A percentile compares a stretch with the other conserved stretches of the same genome.
Conservation (phyloP, 495 filamentous ascomycete genomes). For the Neurospora cerealis region DNA sequence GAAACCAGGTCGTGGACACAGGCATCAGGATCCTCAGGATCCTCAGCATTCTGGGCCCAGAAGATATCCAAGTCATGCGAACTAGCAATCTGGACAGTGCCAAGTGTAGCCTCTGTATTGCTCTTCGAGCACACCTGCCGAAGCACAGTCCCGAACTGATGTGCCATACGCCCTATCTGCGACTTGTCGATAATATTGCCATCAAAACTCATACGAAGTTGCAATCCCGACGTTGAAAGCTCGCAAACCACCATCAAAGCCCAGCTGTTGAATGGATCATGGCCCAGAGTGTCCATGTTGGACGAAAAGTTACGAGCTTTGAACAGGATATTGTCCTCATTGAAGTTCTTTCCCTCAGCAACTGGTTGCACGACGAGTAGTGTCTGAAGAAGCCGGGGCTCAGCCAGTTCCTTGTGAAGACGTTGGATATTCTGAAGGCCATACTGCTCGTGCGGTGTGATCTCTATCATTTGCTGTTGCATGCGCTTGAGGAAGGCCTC, state of each 20-base stretch:
- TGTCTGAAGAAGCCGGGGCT: not conserved
- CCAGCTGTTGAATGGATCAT: not conserved
- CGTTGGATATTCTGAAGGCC: not conserved
- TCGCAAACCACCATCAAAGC: constrained; percentile 27
- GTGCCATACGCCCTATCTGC: not conserved
- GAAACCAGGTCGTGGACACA: constrained; percentile 35
- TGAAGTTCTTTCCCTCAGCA: not conserved
- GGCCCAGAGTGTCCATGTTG: not conserved
- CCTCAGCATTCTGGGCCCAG: not conserved
- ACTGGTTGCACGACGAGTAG: not conserved
- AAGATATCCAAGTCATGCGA: not conserved
- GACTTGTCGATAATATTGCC: not conserved
- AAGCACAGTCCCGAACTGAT: not conserved
- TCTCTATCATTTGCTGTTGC: not conserved
- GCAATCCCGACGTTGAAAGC: not conserved
- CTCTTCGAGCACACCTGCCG: not conserved
- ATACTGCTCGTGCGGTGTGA: not conserved
- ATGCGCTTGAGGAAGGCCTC: not conserved
- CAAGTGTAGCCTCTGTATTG: not conserved
- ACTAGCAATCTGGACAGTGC: not conserved
- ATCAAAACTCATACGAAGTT: not conserved
- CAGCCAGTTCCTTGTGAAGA: not conserved
- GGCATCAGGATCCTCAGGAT: not conserved
- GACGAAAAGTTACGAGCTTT: not conserved
- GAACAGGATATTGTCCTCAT: not conserved